Conservation (phyloP, 805 yeast species). For the Metschnikowia chrysomelidarum region DNA sequence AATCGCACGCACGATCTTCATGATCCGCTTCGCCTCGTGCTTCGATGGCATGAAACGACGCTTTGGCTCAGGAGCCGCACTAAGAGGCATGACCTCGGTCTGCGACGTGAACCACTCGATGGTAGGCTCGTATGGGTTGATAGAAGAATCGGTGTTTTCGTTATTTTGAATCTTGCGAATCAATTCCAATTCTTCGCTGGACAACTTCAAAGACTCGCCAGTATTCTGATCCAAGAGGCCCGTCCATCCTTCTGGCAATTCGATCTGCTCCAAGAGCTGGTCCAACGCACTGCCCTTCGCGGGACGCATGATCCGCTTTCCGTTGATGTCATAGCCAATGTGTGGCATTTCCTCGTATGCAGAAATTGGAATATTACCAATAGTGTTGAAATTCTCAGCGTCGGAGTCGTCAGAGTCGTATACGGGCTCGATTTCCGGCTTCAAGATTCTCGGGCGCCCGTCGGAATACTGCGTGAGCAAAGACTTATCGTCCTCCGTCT, state of each 20-base stretch:
- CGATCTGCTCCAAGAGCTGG: constrained; percentile 83
- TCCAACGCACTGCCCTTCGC: constrained; percentile 96
- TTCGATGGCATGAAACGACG: constrained; percentile 95
- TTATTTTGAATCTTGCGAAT: constrained; percentile 83
- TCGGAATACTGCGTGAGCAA: constrained; percentile 59
- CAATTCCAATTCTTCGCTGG: constrained; percentile 84
- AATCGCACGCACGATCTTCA: constrained; percentile 95
- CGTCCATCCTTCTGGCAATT: constrained; percentile 98
- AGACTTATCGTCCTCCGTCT: constrained; percentile 38
- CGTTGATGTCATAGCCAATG: constrained; percentile 94
- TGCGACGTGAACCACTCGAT: constrained; percentile 94
- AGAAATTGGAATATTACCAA: constrained; percentile 88
- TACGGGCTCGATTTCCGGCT: constrained; percentile 91
- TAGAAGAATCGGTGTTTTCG: constrained; percentile 73
- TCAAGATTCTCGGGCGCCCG: constrained; percentile 73
- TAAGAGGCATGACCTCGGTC: constrained; percentile 83
- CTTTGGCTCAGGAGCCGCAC: constrained; percentile 96
- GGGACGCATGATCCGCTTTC: constrained; percentile 98
- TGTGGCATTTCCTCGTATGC: constrained; percentile 98
- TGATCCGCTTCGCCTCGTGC: constrained; percentile 92
- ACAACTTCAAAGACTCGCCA: constrained; percentile 78
- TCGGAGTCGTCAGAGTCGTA: constrained; percentile 95
- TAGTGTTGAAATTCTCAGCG: constrained; percentile 73
- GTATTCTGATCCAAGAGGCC: constrained; percentile 90
- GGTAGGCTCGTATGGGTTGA: constrained; percentile 89